Evolutionary conservation across 2,329 filamentous ascomycete species (phyloP), one percentile per base, ranked within the genome.

Genomic region (Pseudonectria buxi): DNA sequence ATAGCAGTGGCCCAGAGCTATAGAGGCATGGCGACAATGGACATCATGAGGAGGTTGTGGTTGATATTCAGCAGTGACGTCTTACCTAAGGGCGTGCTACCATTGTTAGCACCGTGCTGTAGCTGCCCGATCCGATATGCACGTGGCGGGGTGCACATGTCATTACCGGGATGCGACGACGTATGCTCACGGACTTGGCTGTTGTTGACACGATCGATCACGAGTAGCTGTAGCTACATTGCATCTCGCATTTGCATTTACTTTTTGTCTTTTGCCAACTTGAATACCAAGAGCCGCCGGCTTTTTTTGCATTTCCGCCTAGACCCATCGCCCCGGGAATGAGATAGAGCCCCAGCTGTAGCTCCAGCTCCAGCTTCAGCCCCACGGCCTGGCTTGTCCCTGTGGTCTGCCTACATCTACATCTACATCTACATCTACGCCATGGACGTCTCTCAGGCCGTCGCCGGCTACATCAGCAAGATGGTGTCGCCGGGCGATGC

Each of bases 391-490:
- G 18, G 18, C 18, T 9, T 9, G 18, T 22, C 18, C 18, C 18
- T 22, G 18, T 22, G 5, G n/a, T n/a, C n/a, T n/a, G n/a, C n/a
- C n/a, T n/a, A n/a, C n/a, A n/a, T n/a, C n/a, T n/a, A 32, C 10
- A 10, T 36, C 40, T 16, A 24, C 14, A 24, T 16, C 38, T 33
- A 38, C 36, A 30, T 35, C 36, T 15, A 38, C 26, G 30, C 29
- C 51, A 98, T 98, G 92, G 92, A 98, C 59, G 81, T 96, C 55
- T 85, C 94, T 44, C 84, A 94, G 60, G 86, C 89, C 49, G 82
- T 95, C 57, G 83, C 89, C 53, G 85, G 87, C 66, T 98, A 98
- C 71, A 83, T 98, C 72, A 83, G 83, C 61, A 95, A 89, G 75
- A 95, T 98, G 79, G 81, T 96, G 61, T 83, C 86, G 47, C 54